Evolutionary conservation across 2,329 filamentous ascomycete genomes (phyloP).

Genomic region (Blumeria hordei): DNA sequence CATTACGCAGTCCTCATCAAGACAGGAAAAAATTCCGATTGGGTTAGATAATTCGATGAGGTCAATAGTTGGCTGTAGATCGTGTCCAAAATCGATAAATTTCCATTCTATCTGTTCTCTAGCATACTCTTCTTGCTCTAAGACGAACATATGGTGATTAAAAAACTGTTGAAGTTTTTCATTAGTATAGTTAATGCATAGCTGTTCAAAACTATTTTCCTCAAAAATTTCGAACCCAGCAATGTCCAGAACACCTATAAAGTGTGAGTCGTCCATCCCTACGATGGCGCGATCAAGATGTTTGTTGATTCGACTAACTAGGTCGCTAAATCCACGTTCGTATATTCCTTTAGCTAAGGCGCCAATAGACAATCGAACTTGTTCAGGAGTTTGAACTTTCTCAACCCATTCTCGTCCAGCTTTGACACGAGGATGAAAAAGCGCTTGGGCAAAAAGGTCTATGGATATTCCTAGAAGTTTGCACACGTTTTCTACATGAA

Average conservation of each 20-base stretch:
- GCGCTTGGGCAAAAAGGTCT: slow-evolving; percentile 66
- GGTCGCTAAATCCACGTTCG: slow-evolving; percentile 79
- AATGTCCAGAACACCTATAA: slow-evolving; percentile 96
- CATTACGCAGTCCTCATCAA: slow-evolving; percentile 97
- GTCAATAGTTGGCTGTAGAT: slow-evolving; percentile 92
- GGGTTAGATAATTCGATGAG: slow-evolving; percentile 89
- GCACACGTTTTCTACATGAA: slow-evolving; percentile 57
- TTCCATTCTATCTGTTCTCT: slow-evolving; percentile 98
- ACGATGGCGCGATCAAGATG: slow-evolving; percentile 73
- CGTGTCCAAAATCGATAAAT: slow-evolving; percentile 95
- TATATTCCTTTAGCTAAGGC: slow-evolving; percentile 94
- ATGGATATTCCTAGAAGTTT: slow-evolving; percentile 60
- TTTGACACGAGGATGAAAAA: slow-evolving; percentile 83
- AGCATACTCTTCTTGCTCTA: slow-evolving; percentile 96
- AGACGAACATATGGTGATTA: slow-evolving; percentile 99
- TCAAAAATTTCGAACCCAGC: slow-evolving; percentile 98
- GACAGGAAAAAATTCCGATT: slow-evolving; percentile 93
- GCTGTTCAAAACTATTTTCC: slow-evolving; percentile 91
- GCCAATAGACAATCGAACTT: slow-evolving; percentile 73
- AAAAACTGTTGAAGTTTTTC: slow-evolving; percentile 98
- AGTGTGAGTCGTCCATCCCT: slow-evolving; percentile 68
- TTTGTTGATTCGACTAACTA: slow-evolving; percentile 75
- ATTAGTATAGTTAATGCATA: slow-evolving; percentile 99
- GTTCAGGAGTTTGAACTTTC: slow-evolving; percentile 91
- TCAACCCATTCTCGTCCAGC: slow-evolving; percentile 96